phyloP scores from a whole-genome alignment of 805 yeast genomes.

The Millerozyma acaciae region DNA sequence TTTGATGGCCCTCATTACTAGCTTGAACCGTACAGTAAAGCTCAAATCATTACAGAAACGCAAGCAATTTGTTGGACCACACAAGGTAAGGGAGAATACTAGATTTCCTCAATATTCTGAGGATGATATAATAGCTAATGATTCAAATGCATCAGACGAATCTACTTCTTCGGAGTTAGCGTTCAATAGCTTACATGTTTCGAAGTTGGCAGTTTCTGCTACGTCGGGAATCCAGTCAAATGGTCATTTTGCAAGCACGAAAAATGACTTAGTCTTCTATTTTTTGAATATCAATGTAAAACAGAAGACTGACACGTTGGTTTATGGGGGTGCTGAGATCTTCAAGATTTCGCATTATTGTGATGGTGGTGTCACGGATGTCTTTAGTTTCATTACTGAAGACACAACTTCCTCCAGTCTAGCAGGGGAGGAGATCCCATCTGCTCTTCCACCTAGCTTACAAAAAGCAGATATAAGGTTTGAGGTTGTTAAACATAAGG shows the following conservation, averaged over 20 bases:
- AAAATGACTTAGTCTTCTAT: conserved; percentile 21
- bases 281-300: conserved; percentile 33
- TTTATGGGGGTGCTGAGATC: conserved; percentile 46
- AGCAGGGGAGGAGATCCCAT: conserved; percentile 2
- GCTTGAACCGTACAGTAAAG: conserved; percentile 33
- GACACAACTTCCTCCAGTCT: conserved; percentile 1
- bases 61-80: conserved; percentile 10
- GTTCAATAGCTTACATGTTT: conserved; percentile 38
- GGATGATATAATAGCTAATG: conserved; percentile 12
- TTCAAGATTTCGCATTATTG: conserved; percentile 22
- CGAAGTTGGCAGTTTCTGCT: conserved; percentile 37
- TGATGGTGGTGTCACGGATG: conserved; percentile 15
- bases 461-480: conserved; percentile 49
- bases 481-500: conserved; percentile 35
- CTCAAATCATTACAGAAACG: conserved; percentile 28
- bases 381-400: conserved; percentile 22
- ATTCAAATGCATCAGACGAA: conserved; percentile 10
- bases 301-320: conserved; percentile 38
- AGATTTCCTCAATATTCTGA: conserved; percentile 25
- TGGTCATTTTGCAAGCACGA: conserved; percentile 41
- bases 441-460: conserved; percentile 6
- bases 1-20: conserved; percentile 30
- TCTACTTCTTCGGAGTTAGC: conserved; percentile 15
- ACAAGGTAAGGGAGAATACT: conserved; percentile 6
- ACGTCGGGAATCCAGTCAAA: conserved; percentile 40